Conservation (phyloP, 2,329 filamentous ascomycete species). For the Colletotrichum euphorbiae region DNA sequence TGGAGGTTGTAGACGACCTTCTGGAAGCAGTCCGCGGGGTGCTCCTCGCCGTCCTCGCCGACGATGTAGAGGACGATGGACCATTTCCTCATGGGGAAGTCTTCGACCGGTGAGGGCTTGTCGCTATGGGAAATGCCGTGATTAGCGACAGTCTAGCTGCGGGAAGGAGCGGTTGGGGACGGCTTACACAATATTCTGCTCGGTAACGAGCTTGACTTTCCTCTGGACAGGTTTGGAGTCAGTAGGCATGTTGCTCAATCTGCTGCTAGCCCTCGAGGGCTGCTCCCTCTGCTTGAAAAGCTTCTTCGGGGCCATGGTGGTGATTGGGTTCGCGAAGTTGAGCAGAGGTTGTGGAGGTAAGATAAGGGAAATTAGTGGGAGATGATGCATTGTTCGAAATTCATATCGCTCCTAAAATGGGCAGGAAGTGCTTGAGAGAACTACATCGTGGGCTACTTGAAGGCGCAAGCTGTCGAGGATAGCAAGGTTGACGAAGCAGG, state of each 20-base stretch:
- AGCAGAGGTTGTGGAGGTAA: background rate
- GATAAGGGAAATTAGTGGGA: background rate
- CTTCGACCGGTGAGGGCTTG: slow-evolving; percentile 83
- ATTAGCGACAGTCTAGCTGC: slow-evolving; percentile 39
- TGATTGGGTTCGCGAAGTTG: slow-evolving; percentile 1
- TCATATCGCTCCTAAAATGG: background rate
- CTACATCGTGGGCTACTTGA: background rate
- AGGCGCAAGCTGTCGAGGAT: slow-evolving; percentile 23
- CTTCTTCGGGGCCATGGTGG: slow-evolving; percentile 15
- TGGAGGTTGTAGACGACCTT: slow-evolving; percentile 95
- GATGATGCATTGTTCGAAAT: background rate
- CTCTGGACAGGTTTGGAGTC: slow-evolving; percentile 68
- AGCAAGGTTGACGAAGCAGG: slow-evolving; percentile 5
- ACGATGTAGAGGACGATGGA: slow-evolving; percentile 86
- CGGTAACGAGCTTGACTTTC: slow-evolving; percentile 91
- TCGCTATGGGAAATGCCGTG: slow-evolving; percentile 62
- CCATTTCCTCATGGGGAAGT: slow-evolving; percentile 94
- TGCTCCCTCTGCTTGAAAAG: background rate
- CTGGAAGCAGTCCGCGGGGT: slow-evolving; percentile 86
- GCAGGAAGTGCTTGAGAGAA: background rate
- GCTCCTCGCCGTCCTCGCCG: slow-evolving; percentile 87
- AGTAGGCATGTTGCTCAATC: slow-evolving; percentile 11
- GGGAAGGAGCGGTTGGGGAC: slow-evolving; percentile 9
- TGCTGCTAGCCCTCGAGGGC: background rate
- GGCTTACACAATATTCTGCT: slow-evolving; percentile 85